Base-by-base conservation (phyloP, 345 rosid genomes). In the sweet orange (Citrus sinensis) region DNA sequence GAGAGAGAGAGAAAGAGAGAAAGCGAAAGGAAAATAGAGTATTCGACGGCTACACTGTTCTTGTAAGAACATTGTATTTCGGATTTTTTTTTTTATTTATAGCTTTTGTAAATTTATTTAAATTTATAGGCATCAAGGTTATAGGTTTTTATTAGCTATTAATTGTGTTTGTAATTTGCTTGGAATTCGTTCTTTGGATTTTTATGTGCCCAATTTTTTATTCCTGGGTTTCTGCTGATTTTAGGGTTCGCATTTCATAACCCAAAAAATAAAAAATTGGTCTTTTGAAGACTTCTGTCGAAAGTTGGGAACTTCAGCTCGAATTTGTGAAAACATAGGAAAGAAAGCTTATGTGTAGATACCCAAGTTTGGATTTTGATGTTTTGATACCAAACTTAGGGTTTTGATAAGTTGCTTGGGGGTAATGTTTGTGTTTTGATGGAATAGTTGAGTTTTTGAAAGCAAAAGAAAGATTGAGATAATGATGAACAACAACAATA, bases 401-500 rank as follows among this genome's bases (percentile, higher is more conserved):
- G 67, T 22, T 69, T 77, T 64, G 65, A 35, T 70, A 71, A 67
- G 81, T 40, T 74, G 56, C 29, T 4, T 27, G 49, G 27, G 58
- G 67, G 51, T 46, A 32, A 74, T 29, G 24, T 20, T 66, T 5
- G 74, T 59, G 65, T 66, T 35, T 42, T 76, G 81, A 42, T 73
- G 69, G 73, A 70, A 60, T 74, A 70, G 77, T 49, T n/a, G 74
- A 35, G 69, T 42, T 66, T 80, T 80, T 71, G 83, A 51, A 60
- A 30, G 80, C 37, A 4, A 8, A 25, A 30, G 55, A 32, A 7
- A 46, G 68, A 49, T 70, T 39, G 58, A 70, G 22, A 4, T 63
- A 32, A 60, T 54, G 27, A 88, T 88, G 91, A 85, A 80, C 63
- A 84, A 75, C 34, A 85, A 7, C 74, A 87, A 34, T 76, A 85